A percentile compares a stretch with the other conserved stretches of the same genome.
Evolutionary conservation across 2,329 filamentous ascomycete genomes (phyloP).

Genomic region (Lecanicillium sp.): DNA sequence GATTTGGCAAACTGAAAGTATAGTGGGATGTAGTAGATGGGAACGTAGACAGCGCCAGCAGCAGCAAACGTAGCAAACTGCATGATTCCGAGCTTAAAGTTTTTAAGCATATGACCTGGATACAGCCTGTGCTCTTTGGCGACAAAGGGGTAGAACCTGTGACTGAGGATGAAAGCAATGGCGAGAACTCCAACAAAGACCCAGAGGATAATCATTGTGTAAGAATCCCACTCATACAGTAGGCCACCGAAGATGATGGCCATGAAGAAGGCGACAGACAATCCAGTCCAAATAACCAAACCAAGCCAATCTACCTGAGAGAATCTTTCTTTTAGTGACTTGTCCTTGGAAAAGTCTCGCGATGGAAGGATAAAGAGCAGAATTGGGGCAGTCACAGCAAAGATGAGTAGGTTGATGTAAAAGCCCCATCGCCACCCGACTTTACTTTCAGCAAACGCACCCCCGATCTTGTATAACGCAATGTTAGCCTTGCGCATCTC

Average conservation of each 20-base stretch:
- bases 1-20: constrained; percentile 39
- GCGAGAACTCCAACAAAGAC: constrained; percentile 29
- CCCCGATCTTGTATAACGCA: constrained; percentile 25
- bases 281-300: constrained; percentile 28
- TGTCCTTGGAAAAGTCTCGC: constrained; percentile 11
- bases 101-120: constrained; percentile 15
- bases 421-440: constrained; percentile 31
- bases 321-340: constrained; percentile 17
- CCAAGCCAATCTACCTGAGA: constrained; percentile 33
- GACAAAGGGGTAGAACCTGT: constrained; percentile 27
- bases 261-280: constrained; percentile 31
- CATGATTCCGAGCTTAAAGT: background rate
- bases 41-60: constrained; percentile 14
- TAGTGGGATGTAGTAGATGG: constrained; percentile 39
- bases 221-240: constrained; percentile 33
- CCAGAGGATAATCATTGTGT: constrained; percentile 33
- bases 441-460: constrained; percentile 28
- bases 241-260: constrained; percentile 39
- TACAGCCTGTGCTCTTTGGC: constrained; percentile 21
- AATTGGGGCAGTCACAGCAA: constrained; percentile 20
- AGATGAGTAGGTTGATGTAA: constrained; percentile 41
- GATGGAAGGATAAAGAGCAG: constrained; percentile 19
- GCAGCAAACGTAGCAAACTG: constrained; percentile 14
- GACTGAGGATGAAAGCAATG: constrained; percentile 21
- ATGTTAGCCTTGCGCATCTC: too few relatives aligned